Evolutionary conservation across 441 rosid species (phyloP).

Genomic region (Arabidopsis hybrid): DNA sequence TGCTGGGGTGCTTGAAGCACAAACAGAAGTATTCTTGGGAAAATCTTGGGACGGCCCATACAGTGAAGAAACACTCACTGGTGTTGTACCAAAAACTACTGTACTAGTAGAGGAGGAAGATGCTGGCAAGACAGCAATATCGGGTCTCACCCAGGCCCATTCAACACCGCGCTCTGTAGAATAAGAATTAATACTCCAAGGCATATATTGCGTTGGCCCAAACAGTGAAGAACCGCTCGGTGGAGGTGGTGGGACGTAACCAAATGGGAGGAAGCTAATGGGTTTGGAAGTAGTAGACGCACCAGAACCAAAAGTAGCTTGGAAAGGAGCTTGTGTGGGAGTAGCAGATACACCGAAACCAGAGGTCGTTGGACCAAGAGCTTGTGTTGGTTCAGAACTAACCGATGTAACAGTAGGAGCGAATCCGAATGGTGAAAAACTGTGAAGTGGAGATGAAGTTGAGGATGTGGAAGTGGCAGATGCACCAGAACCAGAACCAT

Average conservation of each 20-base stretch:
- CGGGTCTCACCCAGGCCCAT: not conserved
- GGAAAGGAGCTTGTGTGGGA: not conserved
- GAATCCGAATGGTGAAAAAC: not conserved
- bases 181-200: too few species aligned
- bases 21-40: not conserved
- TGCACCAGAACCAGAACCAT: not conserved
- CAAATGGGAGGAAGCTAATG: not conserved
- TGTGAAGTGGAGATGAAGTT: not conserved
- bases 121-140: not conserved
- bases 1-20: not conserved
- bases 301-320: not conserved
- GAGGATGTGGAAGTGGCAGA: conserved; percentile 3
- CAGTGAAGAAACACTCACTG: not conserved
- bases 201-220: not conserved
- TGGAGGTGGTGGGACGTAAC: not conserved
- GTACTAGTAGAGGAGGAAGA: not conserved
- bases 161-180: too few species aligned
- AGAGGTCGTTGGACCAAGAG: not conserved
- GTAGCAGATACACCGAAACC: not conserved
- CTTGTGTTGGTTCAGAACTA: not conserved
- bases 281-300: not conserved
- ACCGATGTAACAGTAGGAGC: not conserved
- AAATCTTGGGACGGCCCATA: not conserved
- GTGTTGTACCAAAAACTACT: not conserved
- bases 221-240: not conserved